Conservation (phyloP, 208 protist species). For the Spongospora subterranea region DNA sequence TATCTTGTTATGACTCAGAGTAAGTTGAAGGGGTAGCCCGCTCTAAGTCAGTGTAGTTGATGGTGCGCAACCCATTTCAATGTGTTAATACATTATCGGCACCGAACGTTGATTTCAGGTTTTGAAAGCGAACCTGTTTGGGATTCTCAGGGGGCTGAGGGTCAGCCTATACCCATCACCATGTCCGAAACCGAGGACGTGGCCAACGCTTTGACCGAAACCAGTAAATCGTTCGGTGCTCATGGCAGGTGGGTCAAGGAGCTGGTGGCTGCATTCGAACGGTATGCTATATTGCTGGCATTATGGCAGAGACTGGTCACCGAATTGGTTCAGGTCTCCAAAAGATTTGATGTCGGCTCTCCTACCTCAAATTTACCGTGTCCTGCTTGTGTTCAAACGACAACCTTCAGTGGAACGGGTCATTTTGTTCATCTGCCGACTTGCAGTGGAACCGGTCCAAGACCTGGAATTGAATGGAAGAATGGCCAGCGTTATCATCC, state of each 20-base stretch:
- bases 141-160: too few species aligned
- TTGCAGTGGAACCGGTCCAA: background rate
- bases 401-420: background rate
- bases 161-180: too few species aligned
- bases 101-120: too few species aligned
- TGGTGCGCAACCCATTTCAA: too few species aligned
- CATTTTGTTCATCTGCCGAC: background rate
- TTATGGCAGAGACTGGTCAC: background rate
- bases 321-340: background rate
- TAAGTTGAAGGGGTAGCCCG: too few species aligned
- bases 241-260: slow-evolving; percentile 15
- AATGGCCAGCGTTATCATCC: slow-evolving; percentile 6
- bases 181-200: too few species aligned
- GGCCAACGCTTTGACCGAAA: background rate
- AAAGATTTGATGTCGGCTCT: background rate
- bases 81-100: too few species aligned
- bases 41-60: too few species aligned
- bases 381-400: slow-evolving; percentile 10
- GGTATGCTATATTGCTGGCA: background rate
- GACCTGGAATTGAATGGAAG: background rate
- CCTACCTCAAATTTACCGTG: background rate
- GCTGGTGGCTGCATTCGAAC: background rate
- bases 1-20: too few species aligned
- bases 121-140: too few species aligned
- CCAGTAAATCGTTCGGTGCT: slow-evolving; percentile 12